Base-by-base conservation (phyloP, 257 asterid species). In the Nicotiana attenuata region DNA sequence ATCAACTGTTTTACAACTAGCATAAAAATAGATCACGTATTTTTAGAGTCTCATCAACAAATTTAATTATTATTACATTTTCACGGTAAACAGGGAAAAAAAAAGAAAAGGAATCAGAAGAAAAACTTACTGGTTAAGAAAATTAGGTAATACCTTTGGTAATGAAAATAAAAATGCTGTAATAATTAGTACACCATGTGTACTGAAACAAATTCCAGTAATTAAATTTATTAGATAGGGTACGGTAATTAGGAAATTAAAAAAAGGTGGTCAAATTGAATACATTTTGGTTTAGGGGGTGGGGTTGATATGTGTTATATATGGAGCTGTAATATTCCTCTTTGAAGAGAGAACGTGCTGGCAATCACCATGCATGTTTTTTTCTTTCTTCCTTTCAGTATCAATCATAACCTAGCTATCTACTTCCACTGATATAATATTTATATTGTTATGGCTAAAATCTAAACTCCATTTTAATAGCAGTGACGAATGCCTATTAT, bases 291-390 rank as follows among this genome's bases (percentile, higher is more conserved):
- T 68, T n/a, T 68, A 10, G 22, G 19, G 56, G 16, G 19, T 16
- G 61, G 61, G 24, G 61, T n/a, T n/a, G 10, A 69, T 5, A 5
- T 69, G 33, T 69, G 20, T 69, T 41, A 38, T 41, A 41, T 41
- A 41, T 13, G 77, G 57, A 69, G 57, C 31, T 68, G 77, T 38
- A 68, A 68, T 41, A 41, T 69, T 69, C 78, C 3, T 41, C 57
- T 69, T 57, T 59, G 56, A 55, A n/a, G 56, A 78, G 29, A 77
- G 33, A 78, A 78, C 81, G n/a, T 56, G 57, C 68, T 41, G 56
- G 29, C 56, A 71, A 71, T 38, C 56, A 71, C 60, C 78, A 78
- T 78, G 71, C 19, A n/a, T 50, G 22, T 59, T 59, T 78, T 60
- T 9, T 41, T 41, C 13, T 41, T 41, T 41, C 13, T 41, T 22